Percentiles rank a stretch among this genome's conserved stretches.
Evolutionary conservation across 2,329 filamentous ascomycete species (phyloP).

Genomic region (Trichoderma sp.): DNA sequence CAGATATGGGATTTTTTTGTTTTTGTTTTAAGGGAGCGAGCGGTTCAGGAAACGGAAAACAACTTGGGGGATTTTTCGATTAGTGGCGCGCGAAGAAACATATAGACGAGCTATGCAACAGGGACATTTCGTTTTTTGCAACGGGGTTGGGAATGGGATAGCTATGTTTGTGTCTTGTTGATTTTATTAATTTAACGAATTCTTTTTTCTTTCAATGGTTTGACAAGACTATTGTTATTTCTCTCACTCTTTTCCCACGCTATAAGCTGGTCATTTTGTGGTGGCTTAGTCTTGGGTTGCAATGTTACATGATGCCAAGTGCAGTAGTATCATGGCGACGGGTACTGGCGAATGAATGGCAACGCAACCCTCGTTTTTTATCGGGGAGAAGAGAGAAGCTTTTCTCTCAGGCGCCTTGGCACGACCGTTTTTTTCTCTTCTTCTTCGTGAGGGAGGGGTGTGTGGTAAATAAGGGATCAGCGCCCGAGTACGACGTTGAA

Average conservation of each 20-base stretch:
- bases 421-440: neutral
- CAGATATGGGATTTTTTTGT: neutral
- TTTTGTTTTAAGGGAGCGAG: neutral
- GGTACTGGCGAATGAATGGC: neutral
- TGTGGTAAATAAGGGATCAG: neutral
- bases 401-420: neutral
- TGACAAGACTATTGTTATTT: neutral
- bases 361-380: neutral
- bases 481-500: neutral
- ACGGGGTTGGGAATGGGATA: neutral
- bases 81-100: constrained; percentile 7
- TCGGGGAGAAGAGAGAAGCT: neutral
- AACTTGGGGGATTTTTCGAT: neutral
- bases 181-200: neutral
- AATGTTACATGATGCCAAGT: neutral
- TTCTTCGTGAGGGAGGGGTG: neutral
- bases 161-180: neutral
- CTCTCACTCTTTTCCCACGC: neutral
- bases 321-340: neutral
- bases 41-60: constrained; percentile 10
- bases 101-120: constrained; percentile 15
- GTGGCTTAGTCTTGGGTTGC: neutral
- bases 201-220: neutral
- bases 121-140: neutral
- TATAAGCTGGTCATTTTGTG: neutral